Evolutionary conservation across 345 rosid species (phyloP).

Genomic region (Geranium brycei): DNA sequence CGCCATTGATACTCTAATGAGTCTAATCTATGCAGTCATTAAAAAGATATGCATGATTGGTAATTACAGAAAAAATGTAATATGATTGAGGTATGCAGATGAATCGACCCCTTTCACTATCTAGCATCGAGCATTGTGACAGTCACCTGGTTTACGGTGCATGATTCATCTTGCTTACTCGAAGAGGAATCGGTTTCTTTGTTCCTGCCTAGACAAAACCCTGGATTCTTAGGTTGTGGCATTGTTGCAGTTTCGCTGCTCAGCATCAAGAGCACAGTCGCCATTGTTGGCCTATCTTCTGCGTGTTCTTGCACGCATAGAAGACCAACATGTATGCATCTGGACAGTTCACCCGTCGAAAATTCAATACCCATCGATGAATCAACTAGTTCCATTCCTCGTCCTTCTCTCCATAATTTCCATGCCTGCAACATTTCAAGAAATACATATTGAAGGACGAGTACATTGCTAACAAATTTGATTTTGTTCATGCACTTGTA

Average conservation of each 20-base stretch:
- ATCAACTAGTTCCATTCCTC: neutral
- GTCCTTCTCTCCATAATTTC: neutral
- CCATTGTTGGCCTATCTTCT: neutral
- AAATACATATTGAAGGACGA: neutral
- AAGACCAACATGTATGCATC: neutral
- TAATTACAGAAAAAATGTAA: neutral
- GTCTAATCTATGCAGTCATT: too few relatives aligned
- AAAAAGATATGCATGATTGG: neutral
- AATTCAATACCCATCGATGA: neutral
- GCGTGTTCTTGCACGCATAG: neutral
- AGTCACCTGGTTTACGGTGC: neutral
- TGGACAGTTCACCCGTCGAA: neutral
- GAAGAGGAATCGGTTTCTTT: neutral
- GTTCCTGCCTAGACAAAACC: neutral
- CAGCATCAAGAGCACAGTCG: neutral
- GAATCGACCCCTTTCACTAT: neutral
- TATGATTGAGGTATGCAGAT: neutral
- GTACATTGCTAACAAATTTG: too few relatives aligned
- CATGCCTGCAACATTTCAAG: neutral
- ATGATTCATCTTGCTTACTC: neutral
- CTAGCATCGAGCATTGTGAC: neutral
- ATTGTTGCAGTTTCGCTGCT: neutral
- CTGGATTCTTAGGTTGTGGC: neutral
- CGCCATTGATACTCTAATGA: neutral
- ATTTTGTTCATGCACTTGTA: neutral